Evolutionary conservation across 768 basidiomycete species (phyloP).

Genomic region (Trametes cubensis): DNA sequence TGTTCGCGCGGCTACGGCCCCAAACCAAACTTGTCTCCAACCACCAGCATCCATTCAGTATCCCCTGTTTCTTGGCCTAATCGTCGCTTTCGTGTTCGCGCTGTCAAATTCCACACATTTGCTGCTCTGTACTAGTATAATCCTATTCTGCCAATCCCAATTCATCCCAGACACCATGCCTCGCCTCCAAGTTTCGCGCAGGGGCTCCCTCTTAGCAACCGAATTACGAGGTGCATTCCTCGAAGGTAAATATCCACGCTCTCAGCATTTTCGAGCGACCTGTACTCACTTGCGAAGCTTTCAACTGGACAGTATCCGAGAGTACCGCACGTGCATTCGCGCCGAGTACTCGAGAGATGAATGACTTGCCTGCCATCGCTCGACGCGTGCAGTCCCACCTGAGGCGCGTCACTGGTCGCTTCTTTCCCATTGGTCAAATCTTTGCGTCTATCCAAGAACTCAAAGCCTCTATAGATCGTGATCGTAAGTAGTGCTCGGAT

Average conservation of each 20-base stretch:
- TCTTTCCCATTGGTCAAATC: constrained; percentile 17
- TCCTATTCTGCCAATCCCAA: background rate
- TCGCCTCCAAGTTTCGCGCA: constrained; percentile 16
- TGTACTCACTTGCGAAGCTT: background rate
- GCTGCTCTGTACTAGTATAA: background rate
- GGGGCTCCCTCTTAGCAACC: constrained; percentile 14
- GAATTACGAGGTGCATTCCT: constrained; percentile 9
- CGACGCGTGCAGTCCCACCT: constrained; percentile 21
- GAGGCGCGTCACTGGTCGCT: constrained; percentile 13
- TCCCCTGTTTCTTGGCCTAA: background rate
- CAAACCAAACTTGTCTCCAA: constrained; percentile 16
- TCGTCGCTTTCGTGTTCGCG: background rate
- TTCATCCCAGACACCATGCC: constrained; percentile 15
- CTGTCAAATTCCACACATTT: background rate
- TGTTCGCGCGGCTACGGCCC: constrained; percentile 9
- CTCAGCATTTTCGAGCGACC: background rate
- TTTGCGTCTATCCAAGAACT: constrained; percentile 11
- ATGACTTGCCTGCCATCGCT: constrained; percentile 1
- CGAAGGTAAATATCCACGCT: constrained; percentile 1
- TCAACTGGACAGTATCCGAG: background rate
- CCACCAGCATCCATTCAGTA: background rate
- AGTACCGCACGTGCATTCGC: background rate
- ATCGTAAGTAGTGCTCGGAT: background rate
- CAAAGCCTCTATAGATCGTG: background rate
- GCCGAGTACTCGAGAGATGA: background rate